A percentile compares a stretch with the other conserved stretches of the same genome.
Evolutionary conservation across 2,329 filamentous ascomycete species (phyloP).

Genomic region (Aspergillus unguis): DNA sequence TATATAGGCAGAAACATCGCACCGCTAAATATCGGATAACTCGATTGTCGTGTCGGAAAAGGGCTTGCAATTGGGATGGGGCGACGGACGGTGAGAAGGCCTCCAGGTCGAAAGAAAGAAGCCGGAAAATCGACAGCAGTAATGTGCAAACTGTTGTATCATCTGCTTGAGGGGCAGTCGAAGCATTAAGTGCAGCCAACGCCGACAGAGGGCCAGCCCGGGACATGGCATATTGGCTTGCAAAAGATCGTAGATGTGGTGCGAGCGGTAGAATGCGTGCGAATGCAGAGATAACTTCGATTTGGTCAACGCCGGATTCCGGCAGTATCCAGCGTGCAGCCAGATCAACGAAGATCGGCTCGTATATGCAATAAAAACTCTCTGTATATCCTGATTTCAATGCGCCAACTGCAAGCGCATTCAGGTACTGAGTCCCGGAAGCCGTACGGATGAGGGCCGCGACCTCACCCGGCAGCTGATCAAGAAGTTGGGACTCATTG

Average conservation of each 20-base stretch:
- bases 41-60: slow-evolving; percentile 60
- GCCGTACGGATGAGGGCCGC: slow-evolving; percentile 63
- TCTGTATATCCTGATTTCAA: slow-evolving; percentile 69
- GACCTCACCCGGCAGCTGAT: slow-evolving; percentile 67
- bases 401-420: slow-evolving; percentile 66
- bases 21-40: slow-evolving; percentile 76
- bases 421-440: slow-evolving; percentile 64
- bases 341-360: slow-evolving; percentile 73
- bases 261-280: slow-evolving; percentile 77
- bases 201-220: slow-evolving; percentile 33
- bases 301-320: slow-evolving; percentile 32
- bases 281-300: slow-evolving; percentile 64
- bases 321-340: slow-evolving; percentile 70
- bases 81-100: slow-evolving; percentile 65
- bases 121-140: slow-evolving; percentile 70
- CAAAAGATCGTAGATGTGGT: slow-evolving; percentile 71
- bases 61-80: slow-evolving; percentile 63
- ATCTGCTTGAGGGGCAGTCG: slow-evolving; percentile 33
- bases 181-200: slow-evolving; percentile 29
- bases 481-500: slow-evolving; percentile 49
- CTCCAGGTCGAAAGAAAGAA: slow-evolving; percentile 71
- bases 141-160: slow-evolving; percentile 42
- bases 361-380: slow-evolving; percentile 69
- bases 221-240: slow-evolving; percentile 50
- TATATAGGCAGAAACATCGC: slow-evolving; percentile 73